A percentile compares a stretch with the other conserved stretches of the same genome.
These are phyloP conservation scores for Pythium apleroticum DNA, from an alignment of 352 stramenopile genomes.

Conservation along the genomic window DNA sequence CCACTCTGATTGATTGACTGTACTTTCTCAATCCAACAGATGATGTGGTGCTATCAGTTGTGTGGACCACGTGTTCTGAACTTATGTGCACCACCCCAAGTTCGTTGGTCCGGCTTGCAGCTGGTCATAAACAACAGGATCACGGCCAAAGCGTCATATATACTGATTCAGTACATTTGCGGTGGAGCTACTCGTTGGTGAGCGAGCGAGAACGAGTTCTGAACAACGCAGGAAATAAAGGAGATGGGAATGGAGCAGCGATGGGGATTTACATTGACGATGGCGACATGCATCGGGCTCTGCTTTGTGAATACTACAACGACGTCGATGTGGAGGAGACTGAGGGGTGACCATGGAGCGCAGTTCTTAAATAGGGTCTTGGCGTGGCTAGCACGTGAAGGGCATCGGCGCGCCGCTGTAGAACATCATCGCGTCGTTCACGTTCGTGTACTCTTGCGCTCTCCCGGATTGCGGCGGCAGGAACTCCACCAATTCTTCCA, in stretches of 20 bases:
- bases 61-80: background rate
- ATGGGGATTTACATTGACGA: background rate
- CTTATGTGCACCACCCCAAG: background rate
- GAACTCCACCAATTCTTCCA: constrained; percentile 10
- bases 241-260: background rate
- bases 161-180: background rate
- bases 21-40: background rate
- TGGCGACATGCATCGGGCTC: background rate
- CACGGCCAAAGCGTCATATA: background rate
- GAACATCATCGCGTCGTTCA: constrained; percentile 9
- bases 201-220: no score
- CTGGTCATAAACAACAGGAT: background rate
- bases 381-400: constrained; percentile 14
- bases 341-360: background rate
- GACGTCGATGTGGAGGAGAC: background rate
- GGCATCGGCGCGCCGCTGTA: constrained; percentile 18
- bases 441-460: background rate
- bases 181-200: background rate
- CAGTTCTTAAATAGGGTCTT: constrained; percentile 17
- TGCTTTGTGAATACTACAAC: background rate
- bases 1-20: background rate
- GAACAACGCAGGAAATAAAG: background rate
- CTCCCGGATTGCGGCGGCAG: background rate
- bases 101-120: background rate
- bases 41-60: background rate